Evolutionary conservation across 2,329 filamentous ascomycete species (phyloP).

Genomic region (Myriangium duriaei): DNA sequence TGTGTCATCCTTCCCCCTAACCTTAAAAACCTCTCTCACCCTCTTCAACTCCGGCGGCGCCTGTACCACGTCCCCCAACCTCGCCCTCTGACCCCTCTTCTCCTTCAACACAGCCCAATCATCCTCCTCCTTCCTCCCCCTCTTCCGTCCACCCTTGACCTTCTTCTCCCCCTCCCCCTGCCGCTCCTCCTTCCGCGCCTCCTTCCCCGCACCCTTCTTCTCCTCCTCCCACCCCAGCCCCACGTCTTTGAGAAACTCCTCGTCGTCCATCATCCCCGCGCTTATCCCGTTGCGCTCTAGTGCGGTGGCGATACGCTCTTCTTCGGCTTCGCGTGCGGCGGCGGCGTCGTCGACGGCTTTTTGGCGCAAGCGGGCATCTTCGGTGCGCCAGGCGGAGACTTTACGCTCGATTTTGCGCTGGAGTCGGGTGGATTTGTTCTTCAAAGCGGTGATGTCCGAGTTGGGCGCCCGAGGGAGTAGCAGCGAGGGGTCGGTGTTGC

Average conservation of each 20-base stretch:
- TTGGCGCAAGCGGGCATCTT: slow-evolving; percentile 28
- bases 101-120: slow-evolving; percentile 65
- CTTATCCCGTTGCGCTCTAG: slow-evolving; percentile 32
- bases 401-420: slow-evolving; percentile 41
- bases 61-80: slow-evolving; percentile 48
- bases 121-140: slow-evolving; percentile 42
- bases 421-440: slow-evolving; percentile 4
- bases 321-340: slow-evolving; percentile 56
- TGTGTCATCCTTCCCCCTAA: too few species aligned
- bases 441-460: slow-evolving; percentile 1
- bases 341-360: slow-evolving; percentile 56
- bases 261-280: slow-evolving; percentile 37
- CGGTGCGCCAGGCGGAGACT: slow-evolving; percentile 4
- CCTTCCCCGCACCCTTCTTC: slow-evolving; percentile 53
- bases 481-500: slow-evolving; percentile 6
- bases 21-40: slow-evolving; percentile 50
- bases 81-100: slow-evolving; percentile 44
- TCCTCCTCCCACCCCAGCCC: slow-evolving; percentile 52
- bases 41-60: slow-evolving; percentile 63
- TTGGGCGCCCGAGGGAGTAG: slow-evolving; percentile 13
- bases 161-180: slow-evolving; percentile 36
- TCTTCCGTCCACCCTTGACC: neutral
- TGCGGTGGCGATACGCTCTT: slow-evolving; percentile 50
- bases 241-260: slow-evolving; percentile 46
- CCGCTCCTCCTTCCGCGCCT: slow-evolving; percentile 51